Percentiles rank a stretch among this genome's conserved stretches.
Conservation (phyloP, 352 stramenopile genomes). For the Peronospora destructor region DNA sequence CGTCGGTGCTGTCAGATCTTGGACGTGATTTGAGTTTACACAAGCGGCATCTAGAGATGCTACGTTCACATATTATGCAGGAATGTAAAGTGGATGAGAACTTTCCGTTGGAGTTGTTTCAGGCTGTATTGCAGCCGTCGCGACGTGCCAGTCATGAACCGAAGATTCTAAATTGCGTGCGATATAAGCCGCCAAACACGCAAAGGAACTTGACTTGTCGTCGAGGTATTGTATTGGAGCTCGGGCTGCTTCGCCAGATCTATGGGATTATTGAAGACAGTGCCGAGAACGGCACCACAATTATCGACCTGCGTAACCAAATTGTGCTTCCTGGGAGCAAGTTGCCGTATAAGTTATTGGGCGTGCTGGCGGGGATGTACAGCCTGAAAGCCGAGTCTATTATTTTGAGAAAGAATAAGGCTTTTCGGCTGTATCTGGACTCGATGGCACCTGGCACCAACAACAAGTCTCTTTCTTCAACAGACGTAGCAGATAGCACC, state of each 20-base stretch:
- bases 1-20: conserved; percentile 63
- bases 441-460: conserved; percentile 17
- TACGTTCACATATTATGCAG: conserved; percentile 60
- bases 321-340: conserved; percentile 69
- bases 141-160: conserved; percentile 46
- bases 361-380: conserved; percentile 60
- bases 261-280: conserved; percentile 68
- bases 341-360: conserved; percentile 71
- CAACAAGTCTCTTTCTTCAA: conserved; percentile 6
- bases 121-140: conserved; percentile 59
- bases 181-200: conserved; percentile 38
- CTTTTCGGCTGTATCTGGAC: conserved; percentile 59
- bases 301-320: conserved; percentile 65
- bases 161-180: conserved; percentile 77
- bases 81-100: conserved; percentile 56
- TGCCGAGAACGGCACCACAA: conserved; percentile 53
- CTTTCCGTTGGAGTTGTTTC: conserved; percentile 63
- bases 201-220: conserved; percentile 5
- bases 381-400: conserved; percentile 64
- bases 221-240: conserved; percentile 53
- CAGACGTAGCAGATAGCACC: conserved; percentile 2
- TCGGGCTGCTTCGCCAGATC: conserved; percentile 62
- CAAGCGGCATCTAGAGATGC: conserved; percentile 61
- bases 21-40: conserved; percentile 58
- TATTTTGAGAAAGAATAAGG: conserved; percentile 79